These are phyloP conservation scores for Hyphodiscus sp. DNA, from an alignment of 2,329 filamentous ascomycete species.

Conservation along the genomic window DNA sequence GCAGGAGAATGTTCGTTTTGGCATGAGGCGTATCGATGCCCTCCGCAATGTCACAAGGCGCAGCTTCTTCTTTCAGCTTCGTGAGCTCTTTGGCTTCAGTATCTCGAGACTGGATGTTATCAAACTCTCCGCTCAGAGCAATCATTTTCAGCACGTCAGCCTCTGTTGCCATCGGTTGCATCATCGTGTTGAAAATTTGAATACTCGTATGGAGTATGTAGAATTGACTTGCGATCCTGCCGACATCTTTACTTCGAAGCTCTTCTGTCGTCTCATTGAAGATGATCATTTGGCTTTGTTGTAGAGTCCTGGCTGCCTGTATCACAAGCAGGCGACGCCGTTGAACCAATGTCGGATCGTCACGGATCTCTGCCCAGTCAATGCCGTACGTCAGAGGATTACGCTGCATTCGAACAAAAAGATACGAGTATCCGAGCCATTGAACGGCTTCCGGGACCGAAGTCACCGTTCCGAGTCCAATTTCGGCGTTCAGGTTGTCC, in stretches of 20 bases:
- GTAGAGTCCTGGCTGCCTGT: constrained; percentile 78
- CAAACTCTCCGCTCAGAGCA: constrained; percentile 94
- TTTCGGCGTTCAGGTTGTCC: constrained; percentile 94
- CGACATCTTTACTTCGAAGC: constrained; percentile 87
- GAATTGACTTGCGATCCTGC: constrained; percentile 93
- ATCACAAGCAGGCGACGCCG: constrained; percentile 80
- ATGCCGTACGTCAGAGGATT: constrained; percentile 92
- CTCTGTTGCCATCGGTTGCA: constrained; percentile 79
- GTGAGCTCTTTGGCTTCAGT: constrained; percentile 84
- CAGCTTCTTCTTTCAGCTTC: constrained; percentile 58
- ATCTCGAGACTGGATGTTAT: constrained; percentile 91
- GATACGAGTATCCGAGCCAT: constrained; percentile 96
- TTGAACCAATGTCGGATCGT: constrained; percentile 84
- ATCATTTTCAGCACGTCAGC: constrained; percentile 95
- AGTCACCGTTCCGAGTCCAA: constrained; percentile 88
- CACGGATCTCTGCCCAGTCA: constrained; percentile 82
- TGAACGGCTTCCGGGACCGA: constrained; percentile 89
- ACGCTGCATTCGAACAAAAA: constrained; percentile 93
- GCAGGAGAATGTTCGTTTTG: constrained; percentile 93
- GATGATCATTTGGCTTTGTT: constrained; percentile 97
- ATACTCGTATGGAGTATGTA: constrained; percentile 93
- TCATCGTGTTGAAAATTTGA: constrained; percentile 93
- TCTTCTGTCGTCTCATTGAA: constrained; percentile 95
- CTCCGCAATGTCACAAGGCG: constrained; percentile 75
- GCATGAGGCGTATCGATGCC: constrained; percentile 63